Conservation (phyloP, 2,329 filamentous ascomycete genomes). For the Trichoderma brevicompactum region DNA sequence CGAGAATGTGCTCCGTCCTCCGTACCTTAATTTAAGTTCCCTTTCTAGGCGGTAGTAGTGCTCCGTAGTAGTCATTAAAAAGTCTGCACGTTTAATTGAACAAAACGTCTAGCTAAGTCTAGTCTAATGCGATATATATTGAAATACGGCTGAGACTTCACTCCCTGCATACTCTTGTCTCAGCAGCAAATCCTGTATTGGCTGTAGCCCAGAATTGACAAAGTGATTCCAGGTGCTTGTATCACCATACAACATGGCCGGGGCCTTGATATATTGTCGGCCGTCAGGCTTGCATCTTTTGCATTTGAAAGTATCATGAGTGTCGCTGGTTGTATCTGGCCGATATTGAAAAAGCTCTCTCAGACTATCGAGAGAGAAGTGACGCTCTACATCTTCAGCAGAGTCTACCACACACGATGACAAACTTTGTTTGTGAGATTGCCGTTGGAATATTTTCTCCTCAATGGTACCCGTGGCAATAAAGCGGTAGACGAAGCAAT, state of each 20-base stretch:
- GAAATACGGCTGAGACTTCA: slow-evolving; percentile 92
- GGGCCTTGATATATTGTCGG: slow-evolving; percentile 84
- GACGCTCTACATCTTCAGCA: slow-evolving; percentile 93
- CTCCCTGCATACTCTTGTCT: slow-evolving; percentile 79
- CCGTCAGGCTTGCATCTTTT: slow-evolving; percentile 91
- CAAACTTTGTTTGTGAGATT: slow-evolving; percentile 96
- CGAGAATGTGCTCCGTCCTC: too few relatives aligned
- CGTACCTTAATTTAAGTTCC: too few relatives aligned
- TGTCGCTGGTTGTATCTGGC: slow-evolving; percentile 83
- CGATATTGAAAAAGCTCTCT: slow-evolving; percentile 95
- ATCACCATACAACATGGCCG: slow-evolving; percentile 94
- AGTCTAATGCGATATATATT: slow-evolving; percentile 86
- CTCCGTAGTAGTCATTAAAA: not conserved
- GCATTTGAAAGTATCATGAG: slow-evolving; percentile 98
- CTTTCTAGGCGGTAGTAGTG: too few relatives aligned
- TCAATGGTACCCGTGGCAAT: slow-evolving; percentile 98
- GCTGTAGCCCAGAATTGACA: slow-evolving; percentile 74
- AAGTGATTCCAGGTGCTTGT: slow-evolving; percentile 99
- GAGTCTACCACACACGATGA: slow-evolving; percentile 96
- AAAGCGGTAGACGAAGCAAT: slow-evolving; percentile 99
- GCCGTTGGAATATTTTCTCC: slow-evolving; percentile 98
- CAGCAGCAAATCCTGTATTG: slow-evolving; percentile 88
- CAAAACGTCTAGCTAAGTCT: not conserved
- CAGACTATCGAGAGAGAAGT: slow-evolving; percentile 90
- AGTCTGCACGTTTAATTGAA: not conserved